These are phyloP conservation scores for Gastrolobium villosum DNA, from an alignment of 306 rosid genomes.

Conservation along the genomic window DNA sequence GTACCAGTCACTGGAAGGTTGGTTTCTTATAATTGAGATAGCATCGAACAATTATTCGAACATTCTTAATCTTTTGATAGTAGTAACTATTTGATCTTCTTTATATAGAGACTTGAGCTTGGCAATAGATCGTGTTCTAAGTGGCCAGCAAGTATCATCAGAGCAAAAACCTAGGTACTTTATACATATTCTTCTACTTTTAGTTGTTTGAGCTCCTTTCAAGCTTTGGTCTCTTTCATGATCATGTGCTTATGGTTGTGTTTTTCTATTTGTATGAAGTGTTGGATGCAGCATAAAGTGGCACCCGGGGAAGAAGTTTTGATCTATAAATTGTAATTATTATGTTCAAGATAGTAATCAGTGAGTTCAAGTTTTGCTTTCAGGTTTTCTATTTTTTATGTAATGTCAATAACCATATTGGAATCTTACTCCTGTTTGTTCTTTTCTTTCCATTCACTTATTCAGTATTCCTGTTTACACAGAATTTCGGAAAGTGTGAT, in stretches of 20 bases:
- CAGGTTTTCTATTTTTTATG: conserved; percentile 34
- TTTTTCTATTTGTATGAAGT: conserved; percentile 56
- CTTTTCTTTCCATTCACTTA: conserved; percentile 45
- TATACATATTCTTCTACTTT: conserved; percentile 40
- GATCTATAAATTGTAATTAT: conserved; percentile 43
- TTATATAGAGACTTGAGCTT: conserved; percentile 75
- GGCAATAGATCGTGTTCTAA: conserved; percentile 89
- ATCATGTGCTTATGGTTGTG: conserved; percentile 35
- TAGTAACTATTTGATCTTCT: conserved; percentile 45
- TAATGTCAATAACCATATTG: conserved; percentile 27
- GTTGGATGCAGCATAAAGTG: conserved; percentile 99
- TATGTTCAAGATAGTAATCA: conserved; percentile 39
- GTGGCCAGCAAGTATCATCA: conserved; percentile 75
- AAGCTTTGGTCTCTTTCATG: conserved; percentile 26
- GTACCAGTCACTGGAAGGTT: conserved; percentile 92
- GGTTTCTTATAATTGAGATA: conserved; percentile 44
- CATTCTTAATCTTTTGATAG: conserved; percentile 38
- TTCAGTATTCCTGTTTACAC: conserved; percentile 39
- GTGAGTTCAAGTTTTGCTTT: conserved; percentile 45
- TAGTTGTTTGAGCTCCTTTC: conserved; percentile 27
- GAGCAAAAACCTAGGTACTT: conserved; percentile 79
- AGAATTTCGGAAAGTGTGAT: conserved; percentile 26
- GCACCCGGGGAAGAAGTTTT: conserved; percentile 70
- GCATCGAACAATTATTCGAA: conserved; percentile 12
- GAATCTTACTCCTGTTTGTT: conserved; percentile 35